Evolutionary conservation across 805 yeast species (phyloP).

Genomic region (Candida verbasci): DNA sequence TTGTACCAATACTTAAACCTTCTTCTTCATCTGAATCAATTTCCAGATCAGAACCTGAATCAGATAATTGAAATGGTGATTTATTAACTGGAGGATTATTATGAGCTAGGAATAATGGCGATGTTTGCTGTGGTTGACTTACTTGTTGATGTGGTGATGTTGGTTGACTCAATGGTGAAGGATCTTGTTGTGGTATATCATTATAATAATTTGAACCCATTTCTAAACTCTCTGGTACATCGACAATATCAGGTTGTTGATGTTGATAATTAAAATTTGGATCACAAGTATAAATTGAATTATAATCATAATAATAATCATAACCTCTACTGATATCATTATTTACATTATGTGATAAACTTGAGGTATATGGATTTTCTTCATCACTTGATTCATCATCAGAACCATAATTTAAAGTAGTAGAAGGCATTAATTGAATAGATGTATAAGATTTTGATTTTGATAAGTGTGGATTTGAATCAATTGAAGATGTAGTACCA

Average conservation of each 20-base stretch:
- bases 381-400: conserved; percentile 60
- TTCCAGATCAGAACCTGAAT: conserved; percentile 4
- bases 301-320: conserved; percentile 76
- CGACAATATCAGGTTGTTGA: conserved; percentile 34
- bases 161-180: conserved; percentile 8
- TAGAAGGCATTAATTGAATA: conserved; percentile 80
- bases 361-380: conserved; percentile 45
- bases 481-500: conserved; percentile 13
- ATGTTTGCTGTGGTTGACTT: conserved; percentile 1
- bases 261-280: conserved; percentile 15
- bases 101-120: neutral
- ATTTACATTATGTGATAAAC: conserved; percentile 68
- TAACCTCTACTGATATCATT: conserved; percentile 62
- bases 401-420: conserved; percentile 75
- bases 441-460: conserved; percentile 27
- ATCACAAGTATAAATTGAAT: conserved; percentile 64
- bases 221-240: conserved; percentile 43
- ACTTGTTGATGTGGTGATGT: neutral
- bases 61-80: conserved; percentile 7
- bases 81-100: conserved; percentile 1
- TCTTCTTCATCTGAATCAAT: conserved; percentile 21
- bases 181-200: conserved; percentile 27
- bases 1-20: conserved; percentile 35
- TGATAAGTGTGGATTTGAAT: conserved; percentile 22
- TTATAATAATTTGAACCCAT: conserved; percentile 38